Percentiles rank a stretch among this genome's conserved stretches.
These are phyloP conservation scores for Rhinocladiella similis DNA, from an alignment of 2,329 filamentous ascomycete genomes.

Conservation along the genomic window DNA sequence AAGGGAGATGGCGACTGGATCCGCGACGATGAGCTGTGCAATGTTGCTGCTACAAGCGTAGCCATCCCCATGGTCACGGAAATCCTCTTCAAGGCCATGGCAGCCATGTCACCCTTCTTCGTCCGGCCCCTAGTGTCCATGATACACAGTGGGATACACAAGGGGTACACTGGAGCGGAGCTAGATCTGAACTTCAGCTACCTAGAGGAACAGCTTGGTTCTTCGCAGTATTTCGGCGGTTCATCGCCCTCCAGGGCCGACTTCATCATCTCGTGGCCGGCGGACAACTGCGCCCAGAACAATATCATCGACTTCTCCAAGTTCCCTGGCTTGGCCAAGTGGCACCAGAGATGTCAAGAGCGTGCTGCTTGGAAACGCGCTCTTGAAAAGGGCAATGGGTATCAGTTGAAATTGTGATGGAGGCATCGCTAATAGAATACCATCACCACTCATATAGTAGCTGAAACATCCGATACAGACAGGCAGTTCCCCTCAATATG, in stretches of 20 bases:
- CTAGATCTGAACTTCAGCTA: slow-evolving; percentile 18
- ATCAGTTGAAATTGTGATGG: slow-evolving; percentile 7
- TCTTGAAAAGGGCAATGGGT: slow-evolving; percentile 29
- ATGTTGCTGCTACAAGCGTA: slow-evolving; percentile 32
- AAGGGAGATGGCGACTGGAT: slow-evolving; percentile 32
- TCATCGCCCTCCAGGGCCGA: slow-evolving; percentile 23
- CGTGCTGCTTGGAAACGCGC: slow-evolving; percentile 28
- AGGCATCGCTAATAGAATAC: not conserved
- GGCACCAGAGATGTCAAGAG: slow-evolving; percentile 22
- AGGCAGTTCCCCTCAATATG: too few relatives aligned
- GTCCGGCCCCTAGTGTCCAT: slow-evolving; percentile 21
- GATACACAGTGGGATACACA: slow-evolving; percentile 14
- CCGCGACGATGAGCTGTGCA: slow-evolving; percentile 33
- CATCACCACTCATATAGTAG: not conserved
- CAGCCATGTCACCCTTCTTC: slow-evolving; percentile 23
- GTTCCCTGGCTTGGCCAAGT: slow-evolving; percentile 23
- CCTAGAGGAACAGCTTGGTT: slow-evolving; percentile 23
- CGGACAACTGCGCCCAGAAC: slow-evolving; percentile 16
- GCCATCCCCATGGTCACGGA: slow-evolving; percentile 28
- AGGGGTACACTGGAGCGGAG: slow-evolving; percentile 20
- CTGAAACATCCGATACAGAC: too few relatives aligned
- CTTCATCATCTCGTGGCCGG: slow-evolving; percentile 25
- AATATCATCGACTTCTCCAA: slow-evolving; percentile 17
- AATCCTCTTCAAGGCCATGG: slow-evolving; percentile 29
- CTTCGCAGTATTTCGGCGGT: slow-evolving; percentile 26